phyloP scores from a whole-genome alignment of 2,329 filamentous ascomycete genomes.

The Boeremia lycopersici region DNA sequence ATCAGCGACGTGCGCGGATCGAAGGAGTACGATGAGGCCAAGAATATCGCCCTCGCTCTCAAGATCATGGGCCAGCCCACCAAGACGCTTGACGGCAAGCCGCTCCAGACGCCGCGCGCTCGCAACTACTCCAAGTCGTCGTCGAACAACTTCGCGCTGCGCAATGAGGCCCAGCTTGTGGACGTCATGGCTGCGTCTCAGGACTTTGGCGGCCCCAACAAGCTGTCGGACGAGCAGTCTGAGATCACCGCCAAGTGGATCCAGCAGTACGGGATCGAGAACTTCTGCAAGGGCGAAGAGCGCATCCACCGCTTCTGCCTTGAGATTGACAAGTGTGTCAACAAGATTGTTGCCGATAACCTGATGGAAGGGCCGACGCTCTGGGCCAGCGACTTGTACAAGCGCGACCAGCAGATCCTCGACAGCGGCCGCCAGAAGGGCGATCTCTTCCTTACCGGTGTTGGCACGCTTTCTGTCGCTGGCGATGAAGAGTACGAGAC shows the following conservation, averaged over 20 bases:
- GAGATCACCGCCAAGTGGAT: constrained; percentile 86
- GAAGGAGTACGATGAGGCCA: constrained; percentile 82
- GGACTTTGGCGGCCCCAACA: constrained; percentile 89
- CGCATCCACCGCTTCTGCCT: constrained; percentile 91
- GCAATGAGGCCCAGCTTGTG: constrained; percentile 82
- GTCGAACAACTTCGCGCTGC: constrained; percentile 69
- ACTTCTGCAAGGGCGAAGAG: constrained; percentile 94
- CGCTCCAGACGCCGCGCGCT: constrained; percentile 47
- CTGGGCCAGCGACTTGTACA: constrained; percentile 90
- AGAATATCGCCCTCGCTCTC: constrained; percentile 82
- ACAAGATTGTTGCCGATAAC: constrained; percentile 82
- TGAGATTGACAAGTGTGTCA: constrained; percentile 85
- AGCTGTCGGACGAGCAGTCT: constrained; percentile 93
- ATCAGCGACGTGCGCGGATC: constrained; percentile 92
- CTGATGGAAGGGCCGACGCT: constrained; percentile 84
- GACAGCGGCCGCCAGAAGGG: constrained; percentile 58
- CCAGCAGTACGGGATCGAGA: constrained; percentile 79
- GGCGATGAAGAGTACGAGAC: constrained; percentile 55
- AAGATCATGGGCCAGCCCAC: constrained; percentile 80
- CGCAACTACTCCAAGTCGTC: constrained; percentile 54
- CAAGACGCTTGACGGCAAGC: constrained; percentile 49
- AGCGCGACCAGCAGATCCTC: constrained; percentile 72
- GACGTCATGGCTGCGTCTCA: constrained; percentile 83
- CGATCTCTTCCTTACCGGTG: constrained; percentile 54
- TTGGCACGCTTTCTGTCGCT: constrained; percentile 56